phyloP scores from a whole-genome alignment of 768 basidiomycete genomes.

The Suillus paluster region DNA sequence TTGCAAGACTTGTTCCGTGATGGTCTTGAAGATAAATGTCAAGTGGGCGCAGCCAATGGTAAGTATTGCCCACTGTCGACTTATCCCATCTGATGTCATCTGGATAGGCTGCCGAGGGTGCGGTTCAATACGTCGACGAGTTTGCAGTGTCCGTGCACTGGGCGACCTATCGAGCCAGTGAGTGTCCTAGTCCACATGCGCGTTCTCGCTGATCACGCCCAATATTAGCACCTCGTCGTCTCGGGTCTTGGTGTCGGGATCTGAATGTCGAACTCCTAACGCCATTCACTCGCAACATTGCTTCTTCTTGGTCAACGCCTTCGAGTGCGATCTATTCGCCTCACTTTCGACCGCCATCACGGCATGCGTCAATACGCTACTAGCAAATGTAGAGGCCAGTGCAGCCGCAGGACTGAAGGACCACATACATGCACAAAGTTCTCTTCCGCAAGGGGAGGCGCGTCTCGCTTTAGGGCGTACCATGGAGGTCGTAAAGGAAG shows the following conservation, averaged over 20 bases:
- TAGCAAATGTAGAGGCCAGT: constrained; percentile 55
- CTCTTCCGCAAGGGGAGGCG: constrained; percentile 56
- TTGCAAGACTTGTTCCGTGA: constrained; percentile 55
- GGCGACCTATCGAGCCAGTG: constrained; percentile 62
- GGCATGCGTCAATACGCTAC: constrained; percentile 44
- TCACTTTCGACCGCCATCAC: constrained; percentile 47
- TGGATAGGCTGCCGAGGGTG: constrained; percentile 44
- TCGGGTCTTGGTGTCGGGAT: constrained; percentile 59
- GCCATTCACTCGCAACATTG: constrained; percentile 64
- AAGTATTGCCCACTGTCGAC: neutral
- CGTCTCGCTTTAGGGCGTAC: constrained; percentile 51
- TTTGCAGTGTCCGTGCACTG: constrained; percentile 63
- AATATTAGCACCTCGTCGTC: constrained; percentile 49
- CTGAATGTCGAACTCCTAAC: constrained; percentile 61
- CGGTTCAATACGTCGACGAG: constrained; percentile 51
- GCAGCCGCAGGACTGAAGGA: constrained; percentile 58
- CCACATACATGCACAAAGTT: constrained; percentile 52
- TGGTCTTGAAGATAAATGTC: constrained; percentile 63
- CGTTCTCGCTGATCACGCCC: constrained; percentile 21
- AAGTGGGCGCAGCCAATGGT: constrained; percentile 48
- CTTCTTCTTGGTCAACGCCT: constrained; percentile 61
- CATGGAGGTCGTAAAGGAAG: constrained; percentile 51
- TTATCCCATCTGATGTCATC: neutral
- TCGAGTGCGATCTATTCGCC: constrained; percentile 60
- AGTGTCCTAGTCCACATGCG: constrained; percentile 21